These are phyloP conservation scores for Fusarium domesticum DNA, from an alignment of 2,329 filamentous ascomycete genomes.

Conservation along the genomic window DNA sequence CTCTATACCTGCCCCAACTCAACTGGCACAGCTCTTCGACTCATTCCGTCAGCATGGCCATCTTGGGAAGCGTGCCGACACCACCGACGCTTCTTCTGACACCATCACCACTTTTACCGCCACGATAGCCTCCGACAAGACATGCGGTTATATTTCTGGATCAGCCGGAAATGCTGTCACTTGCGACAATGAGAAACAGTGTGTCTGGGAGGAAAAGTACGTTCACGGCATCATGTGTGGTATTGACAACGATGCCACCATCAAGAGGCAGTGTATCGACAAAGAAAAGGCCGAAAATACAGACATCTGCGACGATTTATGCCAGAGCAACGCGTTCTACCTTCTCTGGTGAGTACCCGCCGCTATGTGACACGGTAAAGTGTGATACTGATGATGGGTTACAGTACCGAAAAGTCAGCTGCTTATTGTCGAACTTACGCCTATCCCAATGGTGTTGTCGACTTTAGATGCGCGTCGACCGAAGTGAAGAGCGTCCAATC, in stretches of 20 bases:
- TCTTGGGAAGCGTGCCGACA: background rate
- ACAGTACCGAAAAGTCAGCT: constrained; percentile 8
- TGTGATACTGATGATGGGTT: background rate
- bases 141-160: constrained; percentile 14
- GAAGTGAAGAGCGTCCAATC: constrained; percentile 3
- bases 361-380: no score
- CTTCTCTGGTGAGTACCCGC: constrained; percentile 12
- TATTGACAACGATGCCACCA: background rate
- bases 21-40: background rate
- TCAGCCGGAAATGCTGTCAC: constrained; percentile 17
- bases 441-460: constrained; percentile 7
- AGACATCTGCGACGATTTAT: constrained; percentile 12
- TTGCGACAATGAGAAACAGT: constrained; percentile 5
- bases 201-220: constrained; percentile 8
- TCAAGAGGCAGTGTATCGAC: background rate
- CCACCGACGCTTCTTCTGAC: background rate
- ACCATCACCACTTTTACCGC: constrained; percentile 6
- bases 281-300: background rate
- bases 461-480: constrained; percentile 10
- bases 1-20: background rate
- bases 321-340: constrained; percentile 14
- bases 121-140: constrained; percentile 9
- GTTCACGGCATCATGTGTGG: constrained; percentile 9
- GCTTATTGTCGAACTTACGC: constrained; percentile 16
- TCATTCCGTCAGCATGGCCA: background rate